Evolutionary conservation across 1,284 basidiomycete species (phyloP), one percentile per base, ranked within the genome.

Genomic region (Apiotrichum sp.): DNA sequence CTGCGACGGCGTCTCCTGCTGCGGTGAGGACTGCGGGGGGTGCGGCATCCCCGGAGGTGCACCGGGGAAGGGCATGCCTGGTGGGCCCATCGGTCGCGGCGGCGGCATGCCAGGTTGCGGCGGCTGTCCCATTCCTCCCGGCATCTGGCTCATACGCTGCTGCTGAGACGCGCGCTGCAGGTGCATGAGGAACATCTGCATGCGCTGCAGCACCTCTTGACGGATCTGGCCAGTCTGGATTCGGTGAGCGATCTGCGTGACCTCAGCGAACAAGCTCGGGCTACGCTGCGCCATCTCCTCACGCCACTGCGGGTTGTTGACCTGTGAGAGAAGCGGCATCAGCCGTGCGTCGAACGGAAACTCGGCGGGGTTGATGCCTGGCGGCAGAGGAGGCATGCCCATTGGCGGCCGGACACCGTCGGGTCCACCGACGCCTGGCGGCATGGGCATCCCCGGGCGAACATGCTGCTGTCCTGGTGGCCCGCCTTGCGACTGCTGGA

Each of bases 321-420:
- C 35, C 32, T 65, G 59, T 6, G 50, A 58, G 7, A 72, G 49
- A 29, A 63, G 54, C 0, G 66, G 55, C 2, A 73, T 45, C 16
- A 73, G 47, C n/a, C 68, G 59, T 3, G 59, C 65, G 52, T 74
- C 68, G 56, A 74, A 73, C 1, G 71, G 72, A 54, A 73, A 75
- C 52, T 71, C 71, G 45, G 63, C 56, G 31, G 59, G 56, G 52
- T 61, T 61, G 45, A 62, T 50, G 1, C 58, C 57, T n/a, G 54
- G 56, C n/a, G 50, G 64, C 3, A 49, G 11, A 2, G 55, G 55
- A 11, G 59, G 59, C 1, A 56, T 53, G 3, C 51, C 50, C 16
- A 57, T 55, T 11, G 48, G 55, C 1, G 58, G 53, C 22, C 49
- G 40, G 9, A 50, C 22, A 14, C 13, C 38, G 7, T 34, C 47